phyloP scores from a whole-genome alignment of 129 eudicot species.

The Centella asiatica region DNA sequence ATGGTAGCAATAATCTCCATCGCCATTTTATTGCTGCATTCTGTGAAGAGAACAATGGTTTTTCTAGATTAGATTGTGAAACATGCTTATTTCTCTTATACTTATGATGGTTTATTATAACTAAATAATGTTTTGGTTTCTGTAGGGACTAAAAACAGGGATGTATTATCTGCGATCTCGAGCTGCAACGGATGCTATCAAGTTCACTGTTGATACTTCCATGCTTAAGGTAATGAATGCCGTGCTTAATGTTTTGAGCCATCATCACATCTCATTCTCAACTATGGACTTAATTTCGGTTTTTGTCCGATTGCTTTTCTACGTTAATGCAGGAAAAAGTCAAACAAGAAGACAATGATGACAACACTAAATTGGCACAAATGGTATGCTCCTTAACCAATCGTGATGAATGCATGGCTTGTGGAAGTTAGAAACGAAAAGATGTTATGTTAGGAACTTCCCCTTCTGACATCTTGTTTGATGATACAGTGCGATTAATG shows the following conservation, averaged over 20 bases:
- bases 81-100: too few relatives aligned
- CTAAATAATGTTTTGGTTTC: slow-evolving; percentile 8
- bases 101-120: not conserved
- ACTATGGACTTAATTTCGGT: not conserved
- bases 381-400: slow-evolving; percentile 84
- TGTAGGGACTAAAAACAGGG: slow-evolving; percentile 86
- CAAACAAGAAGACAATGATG: slow-evolving; percentile 39
- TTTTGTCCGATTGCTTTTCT: not conserved
- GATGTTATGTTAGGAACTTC: too few relatives aligned
- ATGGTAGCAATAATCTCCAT: too few relatives aligned
- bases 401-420: slow-evolving; percentile 79
- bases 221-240: slow-evolving; percentile 45
- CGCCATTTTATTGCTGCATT: too few relatives aligned
- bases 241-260: not conserved
- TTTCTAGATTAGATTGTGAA: not conserved
- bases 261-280: not conserved
- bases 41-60: not conserved
- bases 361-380: slow-evolving; percentile 59
- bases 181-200: slow-evolving; percentile 97
- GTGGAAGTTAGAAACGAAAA: slow-evolving; percentile 71
- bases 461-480: too few relatives aligned
- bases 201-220: slow-evolving; percentile 87
- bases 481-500: too few relatives aligned
- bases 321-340: slow-evolving; percentile 57
- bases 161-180: slow-evolving; percentile 88